These are phyloP conservation scores for Citrus maxima DNA, from an alignment of 345 rosid species.

Conservation along the genomic window DNA sequence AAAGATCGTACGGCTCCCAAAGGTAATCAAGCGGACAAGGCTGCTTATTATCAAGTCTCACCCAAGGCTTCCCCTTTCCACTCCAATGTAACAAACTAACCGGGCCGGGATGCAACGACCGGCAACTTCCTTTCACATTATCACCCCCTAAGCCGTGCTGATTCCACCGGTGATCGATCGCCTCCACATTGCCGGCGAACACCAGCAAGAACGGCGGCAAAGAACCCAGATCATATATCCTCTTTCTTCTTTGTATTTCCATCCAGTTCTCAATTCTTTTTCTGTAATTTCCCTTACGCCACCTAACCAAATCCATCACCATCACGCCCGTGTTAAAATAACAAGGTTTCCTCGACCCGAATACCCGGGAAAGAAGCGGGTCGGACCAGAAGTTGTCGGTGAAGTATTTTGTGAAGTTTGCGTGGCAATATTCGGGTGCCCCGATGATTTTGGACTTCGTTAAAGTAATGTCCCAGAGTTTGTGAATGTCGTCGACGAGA, in stretches of 20 bases:
- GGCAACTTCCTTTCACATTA: slow-evolving; percentile 79
- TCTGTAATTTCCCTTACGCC: slow-evolving; percentile 77
- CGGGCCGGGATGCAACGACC: slow-evolving; percentile 81
- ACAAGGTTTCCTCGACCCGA: slow-evolving; percentile 59
- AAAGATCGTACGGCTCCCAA: slow-evolving; percentile 84
- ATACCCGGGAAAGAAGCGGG: slow-evolving; percentile 56
- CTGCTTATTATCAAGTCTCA: slow-evolving; percentile 63
- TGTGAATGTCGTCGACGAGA: slow-evolving; percentile 74
- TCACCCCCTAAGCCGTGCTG: slow-evolving; percentile 97
- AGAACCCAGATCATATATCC: slow-evolving; percentile 90
- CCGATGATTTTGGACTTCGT: slow-evolving; percentile 64
- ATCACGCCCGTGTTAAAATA: slow-evolving; percentile 97
- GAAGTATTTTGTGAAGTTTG: slow-evolving; percentile 91
- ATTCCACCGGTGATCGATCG: slow-evolving; percentile 87
- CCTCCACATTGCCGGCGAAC: slow-evolving; percentile 76
- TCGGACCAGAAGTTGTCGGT: slow-evolving; percentile 85
- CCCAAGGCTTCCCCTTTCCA: slow-evolving; percentile 99
- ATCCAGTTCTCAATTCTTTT: slow-evolving; percentile 79
- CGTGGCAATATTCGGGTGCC: slow-evolving; percentile 96
- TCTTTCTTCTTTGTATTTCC: slow-evolving; percentile 63
- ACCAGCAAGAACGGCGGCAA: slow-evolving; percentile 87
- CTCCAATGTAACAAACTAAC: slow-evolving; percentile 97
- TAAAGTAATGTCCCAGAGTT: slow-evolving; percentile 64
- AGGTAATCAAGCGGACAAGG: slow-evolving; percentile 78
- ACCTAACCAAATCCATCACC: slow-evolving; percentile 81